Evolutionary conservation across 1,139 yeast genomes (phyloP), one percentile per base, ranked within the genome.

Genomic region (Diutina ranongensis): DNA sequence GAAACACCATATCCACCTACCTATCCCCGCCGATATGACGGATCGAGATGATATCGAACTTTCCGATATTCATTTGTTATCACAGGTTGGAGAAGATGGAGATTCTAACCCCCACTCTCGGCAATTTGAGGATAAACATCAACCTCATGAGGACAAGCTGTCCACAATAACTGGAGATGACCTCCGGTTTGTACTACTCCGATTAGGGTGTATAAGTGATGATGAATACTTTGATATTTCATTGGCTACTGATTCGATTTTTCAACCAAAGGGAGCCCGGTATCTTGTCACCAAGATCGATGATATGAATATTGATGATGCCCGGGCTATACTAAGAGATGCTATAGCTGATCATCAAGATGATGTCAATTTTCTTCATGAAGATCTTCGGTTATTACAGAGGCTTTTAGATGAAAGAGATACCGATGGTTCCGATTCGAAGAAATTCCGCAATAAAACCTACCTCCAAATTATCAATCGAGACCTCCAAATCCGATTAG

Each of bases 281-380:
- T 68, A 52, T 48, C 66, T 70, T 65, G 51, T 68, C 12, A 55
- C 56, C 18, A 61, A 57, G 45, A 60, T 68, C 19, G 55, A 54
- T 2, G 47, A 52, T 3, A 48, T 68, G 44, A 34, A 49, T 2
- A 48, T 56, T 1, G 49, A 52, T 1, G 58, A 59, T 2, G 67
- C 74, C 1, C 51, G 67, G 3, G 55, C 56, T 4, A 63, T 70
- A 7, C 53, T 70, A 3, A 55, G 74, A 38, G 64, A 64, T 7
- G 59, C 70, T 0, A 55, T 71, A 49, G 73, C 55, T 1, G 71
- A 65, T 13, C 73, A 69, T 47, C 55, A 54, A 8, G 71, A 69
- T 1, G 76, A 71, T 50, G 71, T 69, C 25, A 71, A 71, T 49
- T 68, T 64, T 49, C 57, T 63, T 10, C 56, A 53, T 19, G 67